Percentiles rank a stretch among this genome's conserved stretches.
These are phyloP conservation scores for Blastobotrys illinoisensis DNA, from an alignment of 1,139 yeast species.

Conservation along the genomic window DNA sequence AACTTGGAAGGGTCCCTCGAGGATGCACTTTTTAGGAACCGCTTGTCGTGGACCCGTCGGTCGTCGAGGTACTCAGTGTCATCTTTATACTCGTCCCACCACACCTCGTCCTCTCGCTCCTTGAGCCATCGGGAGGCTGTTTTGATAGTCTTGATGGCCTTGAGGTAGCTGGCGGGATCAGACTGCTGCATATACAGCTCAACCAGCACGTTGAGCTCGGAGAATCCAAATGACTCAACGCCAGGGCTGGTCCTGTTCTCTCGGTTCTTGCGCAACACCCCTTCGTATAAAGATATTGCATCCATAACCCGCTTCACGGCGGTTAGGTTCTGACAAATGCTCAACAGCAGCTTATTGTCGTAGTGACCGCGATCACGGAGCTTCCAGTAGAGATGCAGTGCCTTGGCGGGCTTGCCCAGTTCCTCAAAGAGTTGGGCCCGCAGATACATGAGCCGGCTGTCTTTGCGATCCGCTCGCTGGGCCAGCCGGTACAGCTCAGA, in stretches of 20 bases:
- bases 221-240: constrained; percentile 62
- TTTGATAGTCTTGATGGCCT: constrained; percentile 62
- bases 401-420: constrained; percentile 60
- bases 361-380: constrained; percentile 57
- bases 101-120: constrained; percentile 59
- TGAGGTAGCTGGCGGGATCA: constrained; percentile 41
- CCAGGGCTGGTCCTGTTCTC: background rate
- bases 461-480: constrained; percentile 12
- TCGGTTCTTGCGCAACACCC: constrained; percentile 21
- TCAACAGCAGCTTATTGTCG: constrained; percentile 58
- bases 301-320: constrained; percentile 72
- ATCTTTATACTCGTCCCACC: constrained; percentile 74
- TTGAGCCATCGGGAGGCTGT: constrained; percentile 81
- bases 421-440: constrained; percentile 65
- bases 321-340: constrained; percentile 71
- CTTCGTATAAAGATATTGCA: constrained; percentile 71
- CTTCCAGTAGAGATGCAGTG: constrained; percentile 67
- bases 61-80: constrained; percentile 77
- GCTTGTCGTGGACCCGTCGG: constrained; percentile 39
- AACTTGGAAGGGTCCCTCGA: constrained; percentile 20
- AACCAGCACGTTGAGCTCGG: constrained; percentile 75
- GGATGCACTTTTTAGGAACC: constrained; percentile 15
- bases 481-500: constrained; percentile 57
- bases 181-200: constrained; percentile 70
- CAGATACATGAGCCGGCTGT: constrained; percentile 17